phyloP scores from a whole-genome alignment of 2,329 filamentous ascomycete species.

The Stromatinia cepivora region DNA sequence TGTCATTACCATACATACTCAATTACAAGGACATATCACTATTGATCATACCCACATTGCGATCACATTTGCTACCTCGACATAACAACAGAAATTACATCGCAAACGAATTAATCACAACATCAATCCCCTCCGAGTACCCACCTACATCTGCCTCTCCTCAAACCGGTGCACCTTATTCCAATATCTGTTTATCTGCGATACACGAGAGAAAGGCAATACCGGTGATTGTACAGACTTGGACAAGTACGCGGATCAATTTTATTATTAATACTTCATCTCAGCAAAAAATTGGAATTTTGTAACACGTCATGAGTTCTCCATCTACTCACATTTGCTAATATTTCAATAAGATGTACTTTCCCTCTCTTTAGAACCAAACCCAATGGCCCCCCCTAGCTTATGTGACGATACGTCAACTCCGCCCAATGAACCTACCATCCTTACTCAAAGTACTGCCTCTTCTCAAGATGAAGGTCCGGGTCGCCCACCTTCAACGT shows the following conservation, averaged over 20 bases:
- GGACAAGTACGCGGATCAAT: background rate
- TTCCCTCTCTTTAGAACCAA: background rate
- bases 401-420: conserved; percentile 33
- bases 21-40: background rate
- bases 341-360: background rate
- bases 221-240: background rate
- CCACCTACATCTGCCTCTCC: background rate
- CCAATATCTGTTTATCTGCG: background rate
- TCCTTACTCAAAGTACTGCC: conserved; percentile 28
- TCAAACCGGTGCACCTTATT: background rate
- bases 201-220: background rate
- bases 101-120: conserved; percentile 2
- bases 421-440: conserved; percentile 31
- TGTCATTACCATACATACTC: background rate
- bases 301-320: background rate
- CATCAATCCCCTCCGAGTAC: background rate
- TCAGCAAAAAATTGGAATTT: background rate
- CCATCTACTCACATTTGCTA: conserved; percentile 9
- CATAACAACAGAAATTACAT: background rate
- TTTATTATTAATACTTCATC: background rate
- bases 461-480: conserved; percentile 29
- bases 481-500: conserved; percentile 26
- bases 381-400: conserved; percentile 34
- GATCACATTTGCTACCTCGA: conserved; percentile 7
- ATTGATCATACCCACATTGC: background rate